These are phyloP conservation scores for Zymoseptoria crescenta DNA, from an alignment of 2,329 filamentous ascomycete genomes.

Conservation along the genomic window DNA sequence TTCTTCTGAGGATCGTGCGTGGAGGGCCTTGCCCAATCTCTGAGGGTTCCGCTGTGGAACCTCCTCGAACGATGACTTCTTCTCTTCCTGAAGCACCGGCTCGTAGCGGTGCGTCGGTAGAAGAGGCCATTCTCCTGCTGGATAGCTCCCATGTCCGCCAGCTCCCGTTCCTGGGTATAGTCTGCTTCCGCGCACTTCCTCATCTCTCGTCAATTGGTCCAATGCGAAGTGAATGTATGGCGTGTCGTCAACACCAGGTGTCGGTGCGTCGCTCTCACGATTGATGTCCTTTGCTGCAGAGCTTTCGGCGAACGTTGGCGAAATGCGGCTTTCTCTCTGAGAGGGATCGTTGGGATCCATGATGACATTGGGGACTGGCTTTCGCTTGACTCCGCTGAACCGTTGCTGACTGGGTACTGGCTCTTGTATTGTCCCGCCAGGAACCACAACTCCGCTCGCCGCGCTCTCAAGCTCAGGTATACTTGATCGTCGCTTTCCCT, in stretches of 20 bases:
- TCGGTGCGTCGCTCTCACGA: conserved; percentile 41
- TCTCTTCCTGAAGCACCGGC: conserved; percentile 15
- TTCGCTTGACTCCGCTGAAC: conserved; percentile 19
- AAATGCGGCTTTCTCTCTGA: conserved; percentile 12
- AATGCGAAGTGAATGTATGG: conserved; percentile 87
- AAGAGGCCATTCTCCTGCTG: conserved; percentile 6
- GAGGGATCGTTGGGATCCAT: conserved; percentile 11
- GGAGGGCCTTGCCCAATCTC: conserved; percentile 4
- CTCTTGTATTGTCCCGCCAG: background rate
- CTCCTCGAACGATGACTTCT: conserved; percentile 8
- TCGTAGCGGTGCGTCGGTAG: conserved; percentile 16
- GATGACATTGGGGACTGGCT: conserved; percentile 30
- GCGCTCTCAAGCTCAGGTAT: conserved; percentile 4
- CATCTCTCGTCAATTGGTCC: conserved; percentile 72
- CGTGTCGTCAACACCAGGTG: conserved; percentile 73
- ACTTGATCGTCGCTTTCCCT: conserved; percentile 24
- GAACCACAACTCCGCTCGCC: background rate
- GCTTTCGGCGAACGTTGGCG: conserved; percentile 21
- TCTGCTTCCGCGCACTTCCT: conserved; percentile 51
- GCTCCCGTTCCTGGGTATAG: conserved; percentile 35
- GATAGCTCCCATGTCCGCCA: conserved; percentile 17
- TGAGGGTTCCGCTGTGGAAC: conserved; percentile 12
- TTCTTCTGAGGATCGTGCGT: background rate
- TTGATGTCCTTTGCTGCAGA: conserved; percentile 25
- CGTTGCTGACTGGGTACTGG: background rate